These are phyloP conservation scores for Schizochytrium sp. DNA, from an alignment of 108 stramenopile species.

Conservation along the genomic window DNA sequence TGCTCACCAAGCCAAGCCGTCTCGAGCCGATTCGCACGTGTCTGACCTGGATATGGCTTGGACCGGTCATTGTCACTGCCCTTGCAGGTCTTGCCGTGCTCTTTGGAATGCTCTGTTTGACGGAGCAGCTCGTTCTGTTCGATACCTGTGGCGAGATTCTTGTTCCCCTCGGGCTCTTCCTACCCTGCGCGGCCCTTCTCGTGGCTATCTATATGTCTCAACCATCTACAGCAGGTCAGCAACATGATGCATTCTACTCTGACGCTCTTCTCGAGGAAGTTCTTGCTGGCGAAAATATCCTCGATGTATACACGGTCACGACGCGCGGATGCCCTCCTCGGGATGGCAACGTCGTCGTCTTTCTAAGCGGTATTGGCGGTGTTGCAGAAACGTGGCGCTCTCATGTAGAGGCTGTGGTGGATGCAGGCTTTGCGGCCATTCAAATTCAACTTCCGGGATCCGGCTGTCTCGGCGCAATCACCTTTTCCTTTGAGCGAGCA, in stretches of 20 bases:
- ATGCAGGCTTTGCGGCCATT: not conserved
- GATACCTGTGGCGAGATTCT: too few relatives aligned
- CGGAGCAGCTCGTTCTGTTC: too few relatives aligned
- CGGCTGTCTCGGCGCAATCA: not conserved
- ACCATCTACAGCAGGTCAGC: not conserved
- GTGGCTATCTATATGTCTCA: not conserved
- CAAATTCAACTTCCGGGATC: not conserved
- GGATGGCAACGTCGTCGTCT: not conserved
- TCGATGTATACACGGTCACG: not conserved
- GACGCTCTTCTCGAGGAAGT: not conserved
- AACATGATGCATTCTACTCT: not conserved
- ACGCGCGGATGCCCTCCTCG: not conserved
- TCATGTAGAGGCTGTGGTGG: not conserved
- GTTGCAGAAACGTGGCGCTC: not conserved
- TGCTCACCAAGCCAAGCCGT: too few relatives aligned
- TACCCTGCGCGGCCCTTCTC: not conserved
- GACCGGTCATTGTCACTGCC: too few relatives aligned
- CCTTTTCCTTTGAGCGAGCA: not conserved
- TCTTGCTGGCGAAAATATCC: not conserved
- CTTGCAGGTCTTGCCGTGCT: too few relatives aligned
- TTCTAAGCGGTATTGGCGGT: not conserved
- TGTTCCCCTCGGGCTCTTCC: not conserved
- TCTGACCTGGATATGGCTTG: too few relatives aligned
- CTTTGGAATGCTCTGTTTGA: too few relatives aligned
- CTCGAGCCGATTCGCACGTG: too few relatives aligned